These are phyloP conservation scores for Kwoniella botswanensis DNA, from an alignment of 768 basidiomycete species.

Conservation along the genomic window DNA sequence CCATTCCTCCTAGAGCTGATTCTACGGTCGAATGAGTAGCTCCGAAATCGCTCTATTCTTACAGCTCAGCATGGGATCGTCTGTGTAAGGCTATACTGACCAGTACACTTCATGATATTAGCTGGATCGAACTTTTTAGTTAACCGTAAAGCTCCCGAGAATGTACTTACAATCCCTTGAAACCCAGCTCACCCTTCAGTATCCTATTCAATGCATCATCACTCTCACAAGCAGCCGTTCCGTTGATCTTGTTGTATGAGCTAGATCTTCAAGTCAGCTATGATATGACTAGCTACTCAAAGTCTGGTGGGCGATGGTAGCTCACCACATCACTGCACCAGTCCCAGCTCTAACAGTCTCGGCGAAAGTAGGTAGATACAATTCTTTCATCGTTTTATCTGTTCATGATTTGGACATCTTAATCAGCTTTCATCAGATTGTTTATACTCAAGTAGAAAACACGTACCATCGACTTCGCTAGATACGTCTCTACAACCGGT, in stretches of 20 bases:
- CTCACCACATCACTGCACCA: constrained; percentile 55
- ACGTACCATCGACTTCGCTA: constrained; percentile 43
- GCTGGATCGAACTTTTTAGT: not conserved
- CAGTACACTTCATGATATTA: constrained; percentile 28
- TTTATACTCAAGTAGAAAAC: not conserved
- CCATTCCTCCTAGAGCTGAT: constrained; percentile 47
- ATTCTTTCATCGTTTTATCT: constrained; percentile 58
- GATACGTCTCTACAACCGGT: constrained; percentile 45
- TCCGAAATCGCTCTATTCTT: constrained; percentile 48
- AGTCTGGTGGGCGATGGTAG: not conserved
- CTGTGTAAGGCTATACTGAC: constrained; percentile 10
- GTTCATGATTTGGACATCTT: constrained; percentile 18
- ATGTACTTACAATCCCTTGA: constrained; percentile 53
- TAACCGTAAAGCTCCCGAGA: no score
- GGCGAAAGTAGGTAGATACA: constrained; percentile 58
- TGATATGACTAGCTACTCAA: not conserved
- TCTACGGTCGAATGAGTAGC: constrained; percentile 47
- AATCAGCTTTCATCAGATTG: constrained; percentile 6
- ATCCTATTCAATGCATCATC: constrained; percentile 50
- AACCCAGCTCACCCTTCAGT: constrained; percentile 57
- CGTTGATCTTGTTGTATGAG: constrained; percentile 56
- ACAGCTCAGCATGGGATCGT: not conserved
- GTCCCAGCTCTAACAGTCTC: constrained; percentile 58
- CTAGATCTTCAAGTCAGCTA: constrained; percentile 4
- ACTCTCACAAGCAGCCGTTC: constrained; percentile 56